Evolutionary conservation across 2,329 filamentous ascomycete genomes (phyloP).

Genomic region (Calonectria fujianensis): DNA sequence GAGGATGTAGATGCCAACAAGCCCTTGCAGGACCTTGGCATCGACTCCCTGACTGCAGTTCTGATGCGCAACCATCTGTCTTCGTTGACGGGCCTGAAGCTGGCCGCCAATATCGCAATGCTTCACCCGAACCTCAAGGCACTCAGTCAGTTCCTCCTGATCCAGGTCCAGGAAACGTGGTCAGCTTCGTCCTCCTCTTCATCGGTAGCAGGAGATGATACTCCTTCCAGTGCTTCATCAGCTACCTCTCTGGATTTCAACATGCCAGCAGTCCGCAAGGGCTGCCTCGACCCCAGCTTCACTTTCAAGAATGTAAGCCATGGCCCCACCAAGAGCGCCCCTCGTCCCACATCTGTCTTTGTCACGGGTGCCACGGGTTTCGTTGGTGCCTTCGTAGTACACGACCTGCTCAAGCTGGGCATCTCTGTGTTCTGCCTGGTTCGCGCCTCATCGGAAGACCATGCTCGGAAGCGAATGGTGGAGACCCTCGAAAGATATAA

Average conservation of each 20-base stretch:
- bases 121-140: neutral
- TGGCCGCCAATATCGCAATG: neutral
- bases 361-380: neutral
- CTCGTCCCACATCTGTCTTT: neutral
- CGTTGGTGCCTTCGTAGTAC: neutral
- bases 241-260: neutral
- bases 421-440: neutral
- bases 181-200: neutral
- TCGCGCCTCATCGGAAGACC: neutral
- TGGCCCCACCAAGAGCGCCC: neutral
- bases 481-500: neutral
- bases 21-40: neutral
- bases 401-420: neutral
- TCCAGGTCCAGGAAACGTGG: too few species aligned
- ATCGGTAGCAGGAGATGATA: too few species aligned
- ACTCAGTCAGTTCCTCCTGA: neutral
- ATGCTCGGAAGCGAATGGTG: neutral
- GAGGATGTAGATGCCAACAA: neutral
- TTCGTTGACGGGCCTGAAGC: neutral
- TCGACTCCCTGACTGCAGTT: neutral
- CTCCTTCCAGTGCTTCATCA: too few species aligned
- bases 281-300: neutral
- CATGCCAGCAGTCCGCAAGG: neutral
- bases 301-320: neutral
- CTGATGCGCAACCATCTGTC: neutral